phyloP scores from a whole-genome alignment of 495 filamentous ascomycete genomes.

The Neurospora intermedia region DNA sequence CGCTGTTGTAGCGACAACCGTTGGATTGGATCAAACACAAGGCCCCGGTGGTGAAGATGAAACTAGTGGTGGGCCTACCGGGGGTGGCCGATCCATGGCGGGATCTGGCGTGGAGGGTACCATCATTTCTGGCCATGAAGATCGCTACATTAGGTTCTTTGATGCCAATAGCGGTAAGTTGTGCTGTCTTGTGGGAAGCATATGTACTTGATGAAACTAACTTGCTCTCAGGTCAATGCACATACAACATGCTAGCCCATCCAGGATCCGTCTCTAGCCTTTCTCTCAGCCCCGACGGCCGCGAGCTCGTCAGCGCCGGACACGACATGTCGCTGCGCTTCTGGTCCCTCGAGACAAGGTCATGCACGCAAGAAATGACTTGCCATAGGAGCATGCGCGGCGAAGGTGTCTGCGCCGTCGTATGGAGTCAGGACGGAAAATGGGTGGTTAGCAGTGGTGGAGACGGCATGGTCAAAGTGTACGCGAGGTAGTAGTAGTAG shows the following conservation, averaged over 20 bases:
- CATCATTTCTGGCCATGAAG: conserved; percentile 91
- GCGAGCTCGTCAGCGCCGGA: conserved; percentile 89
- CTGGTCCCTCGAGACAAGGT: conserved; percentile 93
- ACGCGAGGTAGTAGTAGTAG: conserved; percentile 40
- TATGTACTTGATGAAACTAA: conserved; percentile 18
- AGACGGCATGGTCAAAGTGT: conserved; percentile 96
- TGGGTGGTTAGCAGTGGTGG: conserved; percentile 93
- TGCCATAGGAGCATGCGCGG: conserved; percentile 85
- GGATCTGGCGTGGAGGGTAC: conserved; percentile 75
- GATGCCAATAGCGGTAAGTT: conserved; percentile 95
- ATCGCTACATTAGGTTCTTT: conserved; percentile 90
- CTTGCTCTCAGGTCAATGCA: conserved; percentile 73
- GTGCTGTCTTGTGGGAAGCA: neutral
- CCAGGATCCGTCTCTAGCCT: conserved; percentile 84
- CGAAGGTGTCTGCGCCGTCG: conserved; percentile 84
- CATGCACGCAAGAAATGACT: conserved; percentile 88
- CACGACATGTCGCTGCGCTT: conserved; percentile 92
- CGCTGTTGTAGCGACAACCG: conserved; percentile 77
- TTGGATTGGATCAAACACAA: conserved; percentile 54
- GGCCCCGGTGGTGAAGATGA: conserved; percentile 45
- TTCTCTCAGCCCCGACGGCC: conserved; percentile 81
- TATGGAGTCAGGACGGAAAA: conserved; percentile 87
- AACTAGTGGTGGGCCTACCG: conserved; percentile 63
- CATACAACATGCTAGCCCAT: conserved; percentile 96
- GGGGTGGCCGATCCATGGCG: conserved; percentile 49